A percentile compares a stretch with the other conserved stretches of the same genome.
Conservation (phyloP, 2,329 filamentous ascomycete species). For the Furcasterigmium sp. region DNA sequence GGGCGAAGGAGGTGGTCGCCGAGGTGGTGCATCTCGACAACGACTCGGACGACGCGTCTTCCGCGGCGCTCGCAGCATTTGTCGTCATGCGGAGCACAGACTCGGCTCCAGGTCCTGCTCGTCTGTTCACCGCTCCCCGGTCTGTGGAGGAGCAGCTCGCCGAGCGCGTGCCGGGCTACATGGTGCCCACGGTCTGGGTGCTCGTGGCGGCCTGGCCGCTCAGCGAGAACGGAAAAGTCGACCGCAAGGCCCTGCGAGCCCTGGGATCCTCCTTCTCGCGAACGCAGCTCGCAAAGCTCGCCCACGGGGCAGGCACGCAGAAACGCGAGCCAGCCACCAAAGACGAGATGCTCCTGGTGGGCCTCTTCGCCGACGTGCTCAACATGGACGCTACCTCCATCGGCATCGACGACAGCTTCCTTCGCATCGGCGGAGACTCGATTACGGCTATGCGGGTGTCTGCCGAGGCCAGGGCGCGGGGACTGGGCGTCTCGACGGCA, state of each 20-base stretch:
- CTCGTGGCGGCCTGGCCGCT: constrained; percentile 14
- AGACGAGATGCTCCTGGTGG: constrained; percentile 7
- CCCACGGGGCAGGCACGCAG: constrained; percentile 26
- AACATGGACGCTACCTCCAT: constrained; percentile 1
- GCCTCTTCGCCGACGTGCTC: constrained; percentile 5
- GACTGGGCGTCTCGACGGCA: constrained; percentile 1
- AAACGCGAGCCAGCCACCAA: constrained; percentile 33
- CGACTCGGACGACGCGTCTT: constrained; percentile 4
- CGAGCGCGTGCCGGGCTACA: constrained; percentile 28
- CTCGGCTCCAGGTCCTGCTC: neutral
- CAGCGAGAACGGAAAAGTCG: constrained; percentile 13
- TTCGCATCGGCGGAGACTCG: constrained; percentile 3
- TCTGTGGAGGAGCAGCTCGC: constrained; percentile 21
- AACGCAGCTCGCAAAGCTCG: constrained; percentile 4
- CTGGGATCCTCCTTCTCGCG: constrained; percentile 4
- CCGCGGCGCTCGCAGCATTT: neutral
- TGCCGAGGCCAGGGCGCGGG: neutral
- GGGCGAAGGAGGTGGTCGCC: constrained; percentile 38
- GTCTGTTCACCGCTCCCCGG: neutral
- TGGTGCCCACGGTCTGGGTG: constrained; percentile 26
- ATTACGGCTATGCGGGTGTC: constrained; percentile 6
- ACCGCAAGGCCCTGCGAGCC: constrained; percentile 10
- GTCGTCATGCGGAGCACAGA: neutral
- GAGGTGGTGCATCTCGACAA: constrained; percentile 12
- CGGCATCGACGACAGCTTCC: constrained; percentile 1